Evolutionary conservation across 1,139 yeast species (phyloP), one percentile per base, ranked within the genome.

Genomic region (Yamadazyma sp.): DNA sequence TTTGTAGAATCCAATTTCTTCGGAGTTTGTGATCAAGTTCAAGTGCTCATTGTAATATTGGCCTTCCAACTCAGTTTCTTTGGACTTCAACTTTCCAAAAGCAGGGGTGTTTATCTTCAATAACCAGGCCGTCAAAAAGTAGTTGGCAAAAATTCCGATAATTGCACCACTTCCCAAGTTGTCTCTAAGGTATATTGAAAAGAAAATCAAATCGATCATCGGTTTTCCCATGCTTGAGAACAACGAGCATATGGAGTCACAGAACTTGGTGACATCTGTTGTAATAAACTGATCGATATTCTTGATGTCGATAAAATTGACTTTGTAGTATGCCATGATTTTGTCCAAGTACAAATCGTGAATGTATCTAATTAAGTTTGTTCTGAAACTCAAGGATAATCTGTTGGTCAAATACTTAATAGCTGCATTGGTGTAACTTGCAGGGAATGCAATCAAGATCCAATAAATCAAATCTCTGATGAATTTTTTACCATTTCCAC

Each of bases 151-250:
- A 14, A 90, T 86, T 15, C 96, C 96, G 29, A 77, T 64, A 16
- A 89, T 79, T 10, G 96, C 96, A 13, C 86, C 75, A 20, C 88
- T 81, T 6, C 97, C 97, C 53, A 90, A 75, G 53, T 84, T 87
- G 54, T 84, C 90, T 48, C 95, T 70, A 49, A 90, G 73, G 62
- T 90, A 94, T 26, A 86, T 78, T 0, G 95, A 80, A 62, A 90
- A 90, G 53, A 90, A 83, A n/a, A 87, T 73, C 54, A 90, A 67
- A 59, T 90, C 97, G 42, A 89, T 85, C 40, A 86, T 76, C 16
- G 97, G 97, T 59, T 90, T 90, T 35, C 97, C 97, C 67, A 89
- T 79, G 52, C 82, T 85, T 4, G 96, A 86, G 58, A 88, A 88
- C 38, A 90, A 73, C 1, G 92, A 81, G 37, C 95, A 85, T 23